Conservation (phyloP, 2,329 filamentous ascomycete species). For the Ophiostoma himal-ulmi region DNA sequence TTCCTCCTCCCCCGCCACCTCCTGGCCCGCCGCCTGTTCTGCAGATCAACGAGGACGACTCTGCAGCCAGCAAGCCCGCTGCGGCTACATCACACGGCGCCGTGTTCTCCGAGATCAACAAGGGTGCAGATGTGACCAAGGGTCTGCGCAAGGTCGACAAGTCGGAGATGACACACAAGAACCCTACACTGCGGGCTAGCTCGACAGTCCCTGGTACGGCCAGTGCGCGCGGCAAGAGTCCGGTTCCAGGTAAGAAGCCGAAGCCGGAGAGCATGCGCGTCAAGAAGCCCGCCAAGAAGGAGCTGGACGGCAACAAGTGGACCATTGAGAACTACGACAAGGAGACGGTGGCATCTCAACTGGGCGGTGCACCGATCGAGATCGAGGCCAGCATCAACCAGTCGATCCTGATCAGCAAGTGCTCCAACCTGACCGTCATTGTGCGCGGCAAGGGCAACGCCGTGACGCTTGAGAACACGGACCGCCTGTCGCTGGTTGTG, state of each 20-base stretch:
- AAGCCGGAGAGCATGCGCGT: constrained; percentile 80
- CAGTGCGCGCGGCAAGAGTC: constrained; percentile 64
- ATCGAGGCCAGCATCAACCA: constrained; percentile 78
- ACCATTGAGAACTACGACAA: constrained; percentile 91
- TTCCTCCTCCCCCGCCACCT: constrained; percentile 64
- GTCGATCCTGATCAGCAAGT: constrained; percentile 85
- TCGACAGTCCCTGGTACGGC: constrained; percentile 57
- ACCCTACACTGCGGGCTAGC: constrained; percentile 72
- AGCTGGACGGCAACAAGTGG: constrained; percentile 89
- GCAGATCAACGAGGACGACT: constrained; percentile 48
- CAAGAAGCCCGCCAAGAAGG: constrained; percentile 74
- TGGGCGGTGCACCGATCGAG: constrained; percentile 53
- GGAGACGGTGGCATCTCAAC: constrained; percentile 40
- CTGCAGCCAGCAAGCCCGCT: constrained; percentile 41
- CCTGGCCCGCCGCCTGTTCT: constrained; percentile 63
- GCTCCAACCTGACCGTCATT: constrained; percentile 84
- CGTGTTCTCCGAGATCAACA: constrained; percentile 88
- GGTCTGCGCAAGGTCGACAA: constrained; percentile 89
- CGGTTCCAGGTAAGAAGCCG: constrained; percentile 78
- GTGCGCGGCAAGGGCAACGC: constrained; percentile 92
- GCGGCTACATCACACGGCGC: constrained; percentile 63
- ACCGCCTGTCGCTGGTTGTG: constrained; percentile 75
- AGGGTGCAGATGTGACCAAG: constrained; percentile 80
- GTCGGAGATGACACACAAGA: constrained; percentile 98
- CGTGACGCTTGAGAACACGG: constrained; percentile 90